These are phyloP conservation scores for Neocucurbitaria cava DNA, from an alignment of 2,329 filamentous ascomycete genomes.

Conservation along the genomic window DNA sequence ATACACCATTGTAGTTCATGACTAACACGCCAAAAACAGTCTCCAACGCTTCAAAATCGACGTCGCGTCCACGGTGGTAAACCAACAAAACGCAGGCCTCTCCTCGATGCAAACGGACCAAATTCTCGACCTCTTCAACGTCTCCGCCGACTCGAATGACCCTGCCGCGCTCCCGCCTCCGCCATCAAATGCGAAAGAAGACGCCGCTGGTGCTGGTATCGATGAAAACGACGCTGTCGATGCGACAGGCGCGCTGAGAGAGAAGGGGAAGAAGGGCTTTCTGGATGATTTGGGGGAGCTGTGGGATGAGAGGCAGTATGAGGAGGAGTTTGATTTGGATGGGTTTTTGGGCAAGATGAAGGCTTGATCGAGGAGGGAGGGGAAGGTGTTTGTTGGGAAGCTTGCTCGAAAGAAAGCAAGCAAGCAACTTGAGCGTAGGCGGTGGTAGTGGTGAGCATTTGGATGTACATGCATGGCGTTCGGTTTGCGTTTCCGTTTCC, in stretches of 20 bases:
- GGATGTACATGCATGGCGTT: too few species aligned
- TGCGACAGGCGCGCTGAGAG: slow-evolving; percentile 87
- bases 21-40: slow-evolving; percentile 56
- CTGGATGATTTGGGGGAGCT: slow-evolving; percentile 93
- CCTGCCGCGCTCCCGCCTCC: slow-evolving; percentile 63
- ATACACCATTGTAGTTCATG: not conserved
- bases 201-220: slow-evolving; percentile 75
- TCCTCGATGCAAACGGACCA: slow-evolving; percentile 98
- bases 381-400: too few species aligned
- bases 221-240: slow-evolving; percentile 80
- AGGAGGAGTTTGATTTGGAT: slow-evolving; percentile 96
- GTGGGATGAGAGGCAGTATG: slow-evolving; percentile 97
- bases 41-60: slow-evolving; percentile 99
- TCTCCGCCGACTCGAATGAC: slow-evolving; percentile 59
- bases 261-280: slow-evolving; percentile 97
- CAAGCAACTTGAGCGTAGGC: too few species aligned
- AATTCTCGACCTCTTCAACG: slow-evolving; percentile 93
- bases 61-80: slow-evolving; percentile 96
- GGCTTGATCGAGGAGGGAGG: slow-evolving; percentile 31
- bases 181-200: slow-evolving; percentile 68
- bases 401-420: too few species aligned
- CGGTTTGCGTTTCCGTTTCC: too few species aligned
- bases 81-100: slow-evolving; percentile 96
- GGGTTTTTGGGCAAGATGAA: slow-evolving; percentile 96
- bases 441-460: too few species aligned